These are phyloP conservation scores for Suhomyces bribrorum DNA, from an alignment of 1,139 yeast genomes.

Conservation along the genomic window DNA sequence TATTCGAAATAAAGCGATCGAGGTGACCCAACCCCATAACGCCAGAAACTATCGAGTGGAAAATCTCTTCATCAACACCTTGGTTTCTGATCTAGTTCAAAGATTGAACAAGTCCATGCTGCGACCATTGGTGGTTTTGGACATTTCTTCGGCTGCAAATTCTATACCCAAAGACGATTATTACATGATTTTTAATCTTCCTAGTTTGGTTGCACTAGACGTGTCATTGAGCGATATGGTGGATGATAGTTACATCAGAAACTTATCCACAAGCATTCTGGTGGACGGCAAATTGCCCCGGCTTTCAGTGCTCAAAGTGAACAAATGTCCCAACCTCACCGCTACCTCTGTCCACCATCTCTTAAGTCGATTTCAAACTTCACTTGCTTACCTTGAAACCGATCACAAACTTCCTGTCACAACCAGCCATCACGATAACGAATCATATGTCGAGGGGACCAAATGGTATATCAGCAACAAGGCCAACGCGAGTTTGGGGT, in stretches of 20 bases:
- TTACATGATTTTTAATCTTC: conserved; percentile 31
- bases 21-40: conserved; percentile 9
- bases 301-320: conserved; percentile 27
- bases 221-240: conserved; percentile 29
- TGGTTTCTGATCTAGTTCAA: conserved; percentile 22
- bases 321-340: conserved; percentile 29
- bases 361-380: conserved; percentile 16
- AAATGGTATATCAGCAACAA: conserved; percentile 24
- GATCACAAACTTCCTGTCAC: conserved; percentile 19
- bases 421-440: conserved; percentile 4
- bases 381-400: conserved; percentile 30
- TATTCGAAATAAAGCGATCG: conserved; percentile 12
- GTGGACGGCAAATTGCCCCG: conserved; percentile 25
- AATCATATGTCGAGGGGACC: conserved; percentile 21
- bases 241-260: conserved; percentile 35
- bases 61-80: conserved; percentile 33
- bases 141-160: conserved; percentile 15
- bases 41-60: conserved; percentile 28
- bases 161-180: conserved; percentile 24
- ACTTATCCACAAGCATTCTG: conserved; percentile 25
- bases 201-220: conserved; percentile 34
- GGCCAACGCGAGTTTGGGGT: conserved; percentile 6
- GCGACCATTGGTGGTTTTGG: conserved; percentile 21
- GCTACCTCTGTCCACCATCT: conserved; percentile 21
- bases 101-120: conserved; percentile 19